Conservation (phyloP, 2,329 filamentous ascomycete species). For the Aspergillus viridinutans region DNA sequence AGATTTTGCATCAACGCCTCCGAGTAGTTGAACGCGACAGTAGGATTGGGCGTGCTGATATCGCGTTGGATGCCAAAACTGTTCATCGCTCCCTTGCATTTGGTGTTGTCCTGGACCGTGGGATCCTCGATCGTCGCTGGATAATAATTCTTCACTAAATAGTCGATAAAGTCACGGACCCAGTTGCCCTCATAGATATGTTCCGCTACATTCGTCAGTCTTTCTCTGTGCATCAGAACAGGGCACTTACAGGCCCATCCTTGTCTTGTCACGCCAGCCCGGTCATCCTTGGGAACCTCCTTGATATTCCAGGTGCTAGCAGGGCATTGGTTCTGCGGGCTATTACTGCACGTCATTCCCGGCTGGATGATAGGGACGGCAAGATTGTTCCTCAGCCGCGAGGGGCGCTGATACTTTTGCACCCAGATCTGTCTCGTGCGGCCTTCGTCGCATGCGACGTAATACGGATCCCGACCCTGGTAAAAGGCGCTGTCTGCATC, state of each 20-base stretch:
- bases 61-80: background rate
- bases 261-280: background rate
- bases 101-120: background rate
- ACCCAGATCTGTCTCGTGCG: no score
- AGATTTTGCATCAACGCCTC: conserved; percentile 7
- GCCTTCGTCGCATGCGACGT: no score
- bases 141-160: background rate
- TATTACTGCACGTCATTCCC: background rate
- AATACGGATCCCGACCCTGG: no score
- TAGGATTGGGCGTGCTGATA: background rate
- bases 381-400: no score
- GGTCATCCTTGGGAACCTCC: no score
- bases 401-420: no score
- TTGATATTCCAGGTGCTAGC: no score
- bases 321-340: no score
- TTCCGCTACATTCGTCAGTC: background rate
- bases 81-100: background rate
- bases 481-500: no score
- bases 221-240: background rate
- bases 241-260: background rate
- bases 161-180: conserved; percentile 3
- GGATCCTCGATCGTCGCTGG: background rate
- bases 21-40: background rate
- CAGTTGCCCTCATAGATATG: conserved; percentile 9
- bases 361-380: background rate